These are phyloP conservation scores for Salvia miltiorrhiza DNA, from an alignment of 257 asterid species.

Conservation along the genomic window DNA sequence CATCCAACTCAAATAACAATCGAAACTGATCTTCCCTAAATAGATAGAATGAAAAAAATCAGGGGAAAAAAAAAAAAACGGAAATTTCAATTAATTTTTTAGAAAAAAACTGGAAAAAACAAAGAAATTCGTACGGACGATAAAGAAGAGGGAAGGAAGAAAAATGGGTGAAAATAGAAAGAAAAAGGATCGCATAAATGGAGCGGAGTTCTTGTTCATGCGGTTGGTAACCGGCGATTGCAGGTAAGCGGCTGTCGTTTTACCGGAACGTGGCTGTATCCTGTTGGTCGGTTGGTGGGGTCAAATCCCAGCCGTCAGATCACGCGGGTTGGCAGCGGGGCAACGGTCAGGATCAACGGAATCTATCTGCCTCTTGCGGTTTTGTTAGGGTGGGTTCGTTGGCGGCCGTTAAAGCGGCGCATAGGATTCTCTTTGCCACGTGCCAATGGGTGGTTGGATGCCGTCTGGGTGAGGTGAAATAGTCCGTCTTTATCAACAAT, in stretches of 20 bases:
- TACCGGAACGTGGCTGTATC: conserved; percentile 20
- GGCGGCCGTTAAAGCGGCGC: conserved; percentile 27
- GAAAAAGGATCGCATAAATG: background rate
- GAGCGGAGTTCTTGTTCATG: conserved; percentile 7
- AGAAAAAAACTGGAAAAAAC: background rate
- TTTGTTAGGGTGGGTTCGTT: conserved; percentile 25
- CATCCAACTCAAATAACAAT: background rate
- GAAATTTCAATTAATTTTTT: background rate
- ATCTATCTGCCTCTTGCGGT: conserved; percentile 24
- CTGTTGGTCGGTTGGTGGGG: conserved; percentile 9
- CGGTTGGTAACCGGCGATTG: conserved; percentile 38
- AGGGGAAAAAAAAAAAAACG: no score
- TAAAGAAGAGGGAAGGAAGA: background rate
- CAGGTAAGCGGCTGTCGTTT: conserved; percentile 11
- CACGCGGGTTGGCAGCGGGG: background rate
- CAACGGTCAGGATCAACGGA: conserved; percentile 25
- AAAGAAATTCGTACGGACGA: background rate
- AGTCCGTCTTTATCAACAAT: background rate
- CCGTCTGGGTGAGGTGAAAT: background rate
- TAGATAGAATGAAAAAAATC: background rate
- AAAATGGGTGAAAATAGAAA: conserved; percentile 11
- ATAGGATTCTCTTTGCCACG: conserved; percentile 18
- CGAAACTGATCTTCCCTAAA: conserved; percentile 9
- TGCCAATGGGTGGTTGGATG: background rate
- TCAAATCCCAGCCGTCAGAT: conserved; percentile 28